Percentiles rank a stretch among this genome's conserved stretches.
Evolutionary conservation across 768 basidiomycete species (phyloP).

Genomic region (Fomitopsis pulvina): DNA sequence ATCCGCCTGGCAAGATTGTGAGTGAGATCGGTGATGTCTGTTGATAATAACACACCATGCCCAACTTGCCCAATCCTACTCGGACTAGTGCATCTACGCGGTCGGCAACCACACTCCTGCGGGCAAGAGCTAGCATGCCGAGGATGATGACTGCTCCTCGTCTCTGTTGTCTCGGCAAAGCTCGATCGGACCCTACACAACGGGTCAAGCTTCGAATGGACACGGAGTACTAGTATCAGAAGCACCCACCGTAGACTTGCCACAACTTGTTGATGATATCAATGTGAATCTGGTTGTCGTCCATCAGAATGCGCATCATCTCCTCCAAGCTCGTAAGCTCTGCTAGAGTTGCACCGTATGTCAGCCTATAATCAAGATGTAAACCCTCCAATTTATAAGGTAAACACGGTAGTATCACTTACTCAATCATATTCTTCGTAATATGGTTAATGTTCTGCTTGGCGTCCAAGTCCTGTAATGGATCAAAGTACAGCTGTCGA

Average conservation of each 20-base stretch:
- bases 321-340: conserved; percentile 95
- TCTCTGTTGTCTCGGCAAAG: conserved; percentile 78
- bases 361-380: conserved; percentile 49
- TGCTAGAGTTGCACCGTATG: conserved; percentile 87
- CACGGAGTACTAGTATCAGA: not conserved
- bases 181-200: conserved; percentile 57
- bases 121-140: conserved; percentile 94
- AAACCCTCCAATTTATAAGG: too few species aligned
- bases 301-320: conserved; percentile 96
- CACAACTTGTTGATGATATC: conserved; percentile 90
- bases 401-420: conserved; percentile 20
- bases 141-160: conserved; percentile 92
- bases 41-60: conserved; percentile 49
- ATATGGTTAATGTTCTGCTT: conserved; percentile 90
- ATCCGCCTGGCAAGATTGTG: conserved; percentile 59
- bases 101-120: conserved; percentile 69
- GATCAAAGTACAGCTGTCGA: conserved; percentile 81
- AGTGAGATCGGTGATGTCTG: not conserved
- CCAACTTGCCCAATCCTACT: conserved; percentile 78
- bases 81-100: conserved; percentile 79
- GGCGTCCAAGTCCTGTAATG: conserved; percentile 61
- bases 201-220: not conserved
- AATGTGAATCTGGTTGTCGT: conserved; percentile 71
- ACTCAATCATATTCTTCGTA: conserved; percentile 98
- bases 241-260: conserved; percentile 84